These are phyloP conservation scores for Sclerotinia subarctica DNA, from an alignment of 2,329 filamentous ascomycete genomes.

Conservation along the genomic window DNA sequence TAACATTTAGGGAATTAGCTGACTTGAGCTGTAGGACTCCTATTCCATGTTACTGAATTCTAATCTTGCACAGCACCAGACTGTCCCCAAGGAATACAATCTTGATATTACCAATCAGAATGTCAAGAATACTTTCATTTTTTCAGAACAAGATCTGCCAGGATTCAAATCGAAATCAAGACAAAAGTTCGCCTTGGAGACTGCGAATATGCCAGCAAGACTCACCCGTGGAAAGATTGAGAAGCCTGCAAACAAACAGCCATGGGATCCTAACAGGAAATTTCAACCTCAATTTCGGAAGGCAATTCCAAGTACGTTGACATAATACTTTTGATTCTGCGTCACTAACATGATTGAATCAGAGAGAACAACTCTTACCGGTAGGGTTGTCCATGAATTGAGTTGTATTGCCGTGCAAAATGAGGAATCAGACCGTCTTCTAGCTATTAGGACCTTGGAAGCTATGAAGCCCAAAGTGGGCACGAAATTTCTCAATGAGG, in stretches of 20 bases:
- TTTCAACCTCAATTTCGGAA: conserved; percentile 64
- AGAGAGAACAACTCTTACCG: conserved; percentile 74
- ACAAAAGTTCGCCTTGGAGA: conserved; percentile 53
- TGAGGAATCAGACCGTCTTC: conserved; percentile 62
- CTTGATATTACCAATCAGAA: conserved; percentile 64
- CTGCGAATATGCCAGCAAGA: conserved; percentile 57
- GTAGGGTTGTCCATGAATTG: conserved; percentile 71
- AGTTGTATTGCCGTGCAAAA: conserved; percentile 71
- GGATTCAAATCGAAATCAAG: conserved; percentile 64
- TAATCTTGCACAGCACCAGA: conserved; percentile 63
- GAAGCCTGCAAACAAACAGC: conserved; percentile 44
- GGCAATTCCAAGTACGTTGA: conserved; percentile 65
- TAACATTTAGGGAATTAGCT: conserved; percentile 13
- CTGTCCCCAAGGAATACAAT: conserved; percentile 84
- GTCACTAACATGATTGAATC: conserved; percentile 36
- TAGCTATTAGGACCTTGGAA: conserved; percentile 56
- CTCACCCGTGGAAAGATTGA: conserved; percentile 46
- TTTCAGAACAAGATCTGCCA: conserved; percentile 88
- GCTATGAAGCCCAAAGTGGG: conserved; percentile 58
- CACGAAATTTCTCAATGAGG: conserved; percentile 43
- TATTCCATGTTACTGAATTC: conserved; percentile 66
- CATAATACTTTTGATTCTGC: neutral
- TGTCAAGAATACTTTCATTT: conserved; percentile 86
- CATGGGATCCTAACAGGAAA: conserved; percentile 48
- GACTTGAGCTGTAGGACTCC: conserved; percentile 40